phyloP scores from a whole-genome alignment of 331 rosid genomes.

The Acacia concinna region DNA sequence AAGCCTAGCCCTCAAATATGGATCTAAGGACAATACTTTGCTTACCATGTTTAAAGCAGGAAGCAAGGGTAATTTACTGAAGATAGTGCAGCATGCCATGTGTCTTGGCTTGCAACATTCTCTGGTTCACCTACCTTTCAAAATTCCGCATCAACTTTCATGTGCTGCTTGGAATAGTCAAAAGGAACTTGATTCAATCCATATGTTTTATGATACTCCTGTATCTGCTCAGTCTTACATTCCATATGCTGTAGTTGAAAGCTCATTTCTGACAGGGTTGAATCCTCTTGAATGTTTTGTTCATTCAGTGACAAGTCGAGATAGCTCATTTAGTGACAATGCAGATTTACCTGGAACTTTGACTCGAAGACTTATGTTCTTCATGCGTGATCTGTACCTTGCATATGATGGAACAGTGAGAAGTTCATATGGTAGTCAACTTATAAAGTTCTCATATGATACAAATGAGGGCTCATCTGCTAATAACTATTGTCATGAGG shows the following conservation, averaged over 20 bases:
- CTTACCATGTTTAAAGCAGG: slow-evolving; percentile 87
- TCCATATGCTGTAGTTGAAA: slow-evolving; percentile 81
- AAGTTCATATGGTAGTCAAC: slow-evolving; percentile 77
- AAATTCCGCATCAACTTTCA: slow-evolving; percentile 66
- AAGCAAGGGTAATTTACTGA: slow-evolving; percentile 91
- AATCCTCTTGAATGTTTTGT: slow-evolving; percentile 92
- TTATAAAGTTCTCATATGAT: slow-evolving; percentile 70
- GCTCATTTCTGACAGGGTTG: slow-evolving; percentile 81
- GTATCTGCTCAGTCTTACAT: slow-evolving; percentile 58
- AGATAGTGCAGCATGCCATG: slow-evolving; percentile 85
- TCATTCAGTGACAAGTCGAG: slow-evolving; percentile 88
- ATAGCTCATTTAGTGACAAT: slow-evolving; percentile 84
- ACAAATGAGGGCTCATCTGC: slow-evolving; percentile 33
- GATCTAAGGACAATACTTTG: slow-evolving; percentile 57
- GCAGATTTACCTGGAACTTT: slow-evolving; percentile 97
- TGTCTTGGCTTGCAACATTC: slow-evolving; percentile 96
- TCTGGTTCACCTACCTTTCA: slow-evolving; percentile 67
- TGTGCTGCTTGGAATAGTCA: slow-evolving; percentile 86
- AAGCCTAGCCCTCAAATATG: slow-evolving; percentile 65
- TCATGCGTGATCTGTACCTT: slow-evolving; percentile 78
- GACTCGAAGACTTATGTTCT: slow-evolving; percentile 75
- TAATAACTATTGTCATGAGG: slow-evolving; percentile 28
- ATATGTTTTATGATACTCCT: slow-evolving; percentile 40
- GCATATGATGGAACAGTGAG: slow-evolving; percentile 96
- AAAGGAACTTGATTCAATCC: slow-evolving; percentile 42